Evolutionary conservation across 164 flowering plant genomes (phyloP).

Genomic region (Santalum album): DNA sequence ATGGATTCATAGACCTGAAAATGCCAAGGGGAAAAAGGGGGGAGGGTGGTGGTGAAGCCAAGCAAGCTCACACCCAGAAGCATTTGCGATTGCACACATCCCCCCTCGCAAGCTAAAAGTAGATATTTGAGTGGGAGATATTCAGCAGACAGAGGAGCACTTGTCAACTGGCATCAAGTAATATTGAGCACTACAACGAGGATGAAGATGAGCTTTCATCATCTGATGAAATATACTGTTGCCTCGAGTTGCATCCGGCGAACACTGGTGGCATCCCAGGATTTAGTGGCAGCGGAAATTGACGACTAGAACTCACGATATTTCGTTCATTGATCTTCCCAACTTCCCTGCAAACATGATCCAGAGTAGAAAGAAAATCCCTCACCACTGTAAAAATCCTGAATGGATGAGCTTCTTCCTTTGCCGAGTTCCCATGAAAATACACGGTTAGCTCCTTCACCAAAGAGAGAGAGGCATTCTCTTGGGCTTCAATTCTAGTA

Average conservation of each 20-base stretch:
- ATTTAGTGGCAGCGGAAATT: constrained; percentile 64
- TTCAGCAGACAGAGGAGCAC: too few species aligned
- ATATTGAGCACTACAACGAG: not conserved
- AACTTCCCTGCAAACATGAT: constrained; percentile 79
- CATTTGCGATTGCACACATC: too few species aligned
- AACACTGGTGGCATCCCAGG: constrained; percentile 43
- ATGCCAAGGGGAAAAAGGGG: too few species aligned
- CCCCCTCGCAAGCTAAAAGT: too few species aligned
- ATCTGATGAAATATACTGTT: constrained; percentile 42
- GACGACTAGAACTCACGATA: constrained; percentile 56
- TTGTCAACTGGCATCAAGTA: too few species aligned
- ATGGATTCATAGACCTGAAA: constrained; percentile 25
- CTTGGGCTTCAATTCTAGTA: constrained; percentile 57
- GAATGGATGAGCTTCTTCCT: constrained; percentile 89
- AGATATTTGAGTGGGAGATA: too few species aligned
- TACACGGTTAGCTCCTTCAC: constrained; percentile 87
- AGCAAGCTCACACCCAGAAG: too few species aligned
- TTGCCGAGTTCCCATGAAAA: constrained; percentile 88
- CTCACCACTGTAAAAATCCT: constrained; percentile 81
- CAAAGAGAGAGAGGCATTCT: constrained; percentile 60
- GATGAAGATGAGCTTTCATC: constrained; percentile 37
- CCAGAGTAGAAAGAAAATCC: constrained; percentile 66
- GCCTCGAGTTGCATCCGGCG: constrained; percentile 25
- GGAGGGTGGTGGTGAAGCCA: too few species aligned
- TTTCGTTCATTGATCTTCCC: constrained; percentile 75